Percentiles rank a stretch among this genome's conserved stretches.
phyloP scores from a whole-genome alignment of 108 stramenopile genomes.

The Pseudonitzschia multistriata region DNA sequence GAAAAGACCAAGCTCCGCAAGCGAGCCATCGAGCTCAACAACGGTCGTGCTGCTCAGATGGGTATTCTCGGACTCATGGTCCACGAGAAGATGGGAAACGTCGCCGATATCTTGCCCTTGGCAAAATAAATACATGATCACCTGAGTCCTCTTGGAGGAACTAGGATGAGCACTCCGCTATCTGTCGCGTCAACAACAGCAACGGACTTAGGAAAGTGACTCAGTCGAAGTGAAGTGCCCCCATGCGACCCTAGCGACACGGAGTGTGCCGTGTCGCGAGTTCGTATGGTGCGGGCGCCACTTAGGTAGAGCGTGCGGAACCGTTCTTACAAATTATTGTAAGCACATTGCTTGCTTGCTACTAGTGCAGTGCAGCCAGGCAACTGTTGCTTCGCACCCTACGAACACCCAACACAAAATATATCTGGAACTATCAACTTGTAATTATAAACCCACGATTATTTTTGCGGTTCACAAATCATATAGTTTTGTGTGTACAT shows the following conservation, averaged over 20 bases:
- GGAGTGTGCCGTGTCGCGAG: not conserved
- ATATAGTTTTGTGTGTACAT: no score
- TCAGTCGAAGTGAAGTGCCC: not conserved
- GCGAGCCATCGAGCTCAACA: slow-evolving; percentile 88
- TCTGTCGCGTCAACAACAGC: no score
- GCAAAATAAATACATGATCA: not conserved
- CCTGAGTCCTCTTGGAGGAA: no score
- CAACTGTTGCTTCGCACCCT: no score
- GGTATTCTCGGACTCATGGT: slow-evolving; percentile 68
- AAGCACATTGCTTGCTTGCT: no score
- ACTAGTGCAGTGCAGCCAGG: not conserved
- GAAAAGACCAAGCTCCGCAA: slow-evolving; percentile 70
- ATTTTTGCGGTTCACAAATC: no score
- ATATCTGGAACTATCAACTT: no score
- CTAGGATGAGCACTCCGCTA: no score
- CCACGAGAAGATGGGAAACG: slow-evolving; percentile 34
- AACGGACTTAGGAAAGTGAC: no score
- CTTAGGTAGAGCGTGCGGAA: not conserved
- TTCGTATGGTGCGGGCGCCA: not conserved
- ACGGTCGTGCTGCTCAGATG: slow-evolving; percentile 84
- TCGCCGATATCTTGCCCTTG: not conserved
- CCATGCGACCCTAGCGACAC: not conserved
- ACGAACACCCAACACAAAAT: no score
- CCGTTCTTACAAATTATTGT: no score
- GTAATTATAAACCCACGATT: no score